Base-by-base conservation (phyloP, 2,329 filamentous ascomycete species). In the Xylaria sp. region DNA sequence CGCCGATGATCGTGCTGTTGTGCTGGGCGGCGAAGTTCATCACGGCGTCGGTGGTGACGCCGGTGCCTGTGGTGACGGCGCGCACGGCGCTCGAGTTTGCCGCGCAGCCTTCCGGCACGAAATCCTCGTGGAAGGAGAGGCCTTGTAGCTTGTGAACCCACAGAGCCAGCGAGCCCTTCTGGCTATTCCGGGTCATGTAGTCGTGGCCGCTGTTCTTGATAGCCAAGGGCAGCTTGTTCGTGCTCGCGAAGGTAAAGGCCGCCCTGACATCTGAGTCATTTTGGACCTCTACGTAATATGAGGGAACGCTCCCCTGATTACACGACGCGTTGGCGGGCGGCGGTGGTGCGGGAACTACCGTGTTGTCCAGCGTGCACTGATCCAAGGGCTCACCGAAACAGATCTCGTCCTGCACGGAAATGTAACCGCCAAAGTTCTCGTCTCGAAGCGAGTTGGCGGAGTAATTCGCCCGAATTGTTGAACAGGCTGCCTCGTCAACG, bases 151-250 rank as follows among this genome's bases (percentile, higher is more conserved):
- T 63, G 41, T 66, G 68, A 2, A 65, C 63, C 68, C 69, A 70
- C 7, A 72, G 62, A 9, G 63, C 53, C 2, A 72, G 54, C 0
- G 65, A 59, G 3, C 63, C 65, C 16, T 66, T 64, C 4, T 61
- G 62, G 54, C 65, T 71, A 38, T 63, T 70, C 24, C 69, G 66
- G 7, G 63, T 65, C 54, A 70, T 63, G 46, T 66, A 72, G 39
- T 72, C 70, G 48, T 72, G 69, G 2, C 70, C 70, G 39, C 61
- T 69, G 41, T 71, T 72, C 54, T 71, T 69, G 47, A 72, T 64
- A 7, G 59, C 64, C 2, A 69, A 61, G 8, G 65, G 61, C 2
- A 66, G 49, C 29, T 56, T 55, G 45, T 65, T 50, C 26, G 57
- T 57, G 34, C 64, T 58, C 43, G 66, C 56, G 13, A 62, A 65